Percentiles rank a stretch among this genome's conserved stretches.
These are phyloP conservation scores for Fusarium concolor DNA, from an alignment of 2,329 filamentous ascomycete species.

Conservation along the genomic window DNA sequence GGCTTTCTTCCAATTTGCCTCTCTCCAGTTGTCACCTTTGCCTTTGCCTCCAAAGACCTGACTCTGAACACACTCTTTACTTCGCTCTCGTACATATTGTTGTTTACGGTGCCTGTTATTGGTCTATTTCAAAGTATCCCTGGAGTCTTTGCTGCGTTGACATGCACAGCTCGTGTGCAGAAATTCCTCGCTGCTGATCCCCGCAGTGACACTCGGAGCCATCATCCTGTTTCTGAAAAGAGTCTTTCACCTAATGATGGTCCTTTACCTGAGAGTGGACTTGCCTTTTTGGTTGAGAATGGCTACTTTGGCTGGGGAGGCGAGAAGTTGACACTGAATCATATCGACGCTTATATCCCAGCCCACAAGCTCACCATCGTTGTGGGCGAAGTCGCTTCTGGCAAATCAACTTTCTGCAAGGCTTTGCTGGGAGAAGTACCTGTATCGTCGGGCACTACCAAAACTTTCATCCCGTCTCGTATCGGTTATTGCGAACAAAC, in stretches of 20 bases:
- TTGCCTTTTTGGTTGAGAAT: slow-evolving; percentile 33
- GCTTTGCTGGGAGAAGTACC: slow-evolving; percentile 50
- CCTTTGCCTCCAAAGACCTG: slow-evolving; percentile 42
- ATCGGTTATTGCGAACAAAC: slow-evolving; percentile 52
- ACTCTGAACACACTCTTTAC: slow-evolving; percentile 49
- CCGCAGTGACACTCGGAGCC: slow-evolving; percentile 39
- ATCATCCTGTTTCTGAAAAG: slow-evolving; percentile 14
- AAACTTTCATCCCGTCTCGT: slow-evolving; percentile 10
- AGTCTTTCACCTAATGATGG: too few species aligned
- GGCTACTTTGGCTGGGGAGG: slow-evolving; percentile 46
- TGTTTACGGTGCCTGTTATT: slow-evolving; percentile 50
- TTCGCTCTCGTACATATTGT: slow-evolving; percentile 50
- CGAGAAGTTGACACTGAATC: slow-evolving; percentile 37
- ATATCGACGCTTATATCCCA: slow-evolving; percentile 33
- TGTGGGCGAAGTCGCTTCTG: slow-evolving; percentile 52
- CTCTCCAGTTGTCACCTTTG: slow-evolving; percentile 51
- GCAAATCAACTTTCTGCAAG: slow-evolving; percentile 55
- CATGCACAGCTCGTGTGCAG: slow-evolving; percentile 53
- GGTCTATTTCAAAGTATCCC: slow-evolving; percentile 51
- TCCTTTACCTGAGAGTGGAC: rapidly evolving
- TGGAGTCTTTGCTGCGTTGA: slow-evolving; percentile 46
- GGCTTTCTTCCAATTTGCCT: slow-evolving; percentile 52
- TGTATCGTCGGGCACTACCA: slow-evolving; percentile 33
- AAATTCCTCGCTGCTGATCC: slow-evolving; percentile 51
- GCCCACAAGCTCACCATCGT: slow-evolving; percentile 49